These are phyloP conservation scores for Fomes fomentarius DNA, from an alignment of 1,284 basidiomycete genomes.

Conservation along the genomic window DNA sequence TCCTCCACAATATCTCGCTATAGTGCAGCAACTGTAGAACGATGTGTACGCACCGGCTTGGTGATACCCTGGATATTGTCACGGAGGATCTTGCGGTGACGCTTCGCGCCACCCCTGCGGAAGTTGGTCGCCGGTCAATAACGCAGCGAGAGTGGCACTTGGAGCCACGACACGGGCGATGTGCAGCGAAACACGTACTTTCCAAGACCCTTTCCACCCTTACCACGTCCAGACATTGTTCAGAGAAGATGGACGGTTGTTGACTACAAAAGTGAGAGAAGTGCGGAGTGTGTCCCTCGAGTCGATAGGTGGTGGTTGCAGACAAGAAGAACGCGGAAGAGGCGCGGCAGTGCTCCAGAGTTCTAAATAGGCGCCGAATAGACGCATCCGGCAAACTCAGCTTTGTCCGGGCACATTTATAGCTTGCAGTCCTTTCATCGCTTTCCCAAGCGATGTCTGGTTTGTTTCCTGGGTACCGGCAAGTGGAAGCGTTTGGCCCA, in stretches of 20 bases:
- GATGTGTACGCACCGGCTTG: slow-evolving; percentile 42
- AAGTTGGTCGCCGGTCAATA: slow-evolving; percentile 35
- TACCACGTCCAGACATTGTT: slow-evolving; percentile 66
- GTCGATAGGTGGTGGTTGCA: slow-evolving; percentile 21
- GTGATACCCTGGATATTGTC: slow-evolving; percentile 77
- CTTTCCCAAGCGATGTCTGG: slow-evolving; percentile 7
- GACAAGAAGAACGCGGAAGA: slow-evolving; percentile 17
- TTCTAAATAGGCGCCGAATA: slow-evolving; percentile 2
- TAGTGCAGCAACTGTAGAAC: slow-evolving; percentile 35
- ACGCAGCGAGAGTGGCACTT: neutral
- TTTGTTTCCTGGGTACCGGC: slow-evolving; percentile 55
- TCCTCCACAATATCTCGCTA: slow-evolving; percentile 3
- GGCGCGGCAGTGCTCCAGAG: slow-evolving; percentile 16
- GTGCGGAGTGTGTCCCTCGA: slow-evolving; percentile 5
- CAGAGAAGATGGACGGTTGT: slow-evolving; percentile 6
- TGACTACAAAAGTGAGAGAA: slow-evolving; percentile 4
- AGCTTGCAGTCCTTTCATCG: too few species aligned
- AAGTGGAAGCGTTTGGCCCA: slow-evolving; percentile 61
- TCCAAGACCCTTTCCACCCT: slow-evolving; percentile 54
- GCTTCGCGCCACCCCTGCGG: slow-evolving; percentile 51
- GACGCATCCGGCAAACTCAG: neutral
- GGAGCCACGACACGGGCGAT: neutral
- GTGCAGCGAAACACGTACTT: slow-evolving; percentile 21
- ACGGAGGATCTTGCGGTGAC: slow-evolving; percentile 66
- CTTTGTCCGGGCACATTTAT: slow-evolving; percentile 2